These are phyloP conservation scores for Suhomyces bokatorum DNA, from an alignment of 1,139 yeast species.

Conservation along the genomic window DNA sequence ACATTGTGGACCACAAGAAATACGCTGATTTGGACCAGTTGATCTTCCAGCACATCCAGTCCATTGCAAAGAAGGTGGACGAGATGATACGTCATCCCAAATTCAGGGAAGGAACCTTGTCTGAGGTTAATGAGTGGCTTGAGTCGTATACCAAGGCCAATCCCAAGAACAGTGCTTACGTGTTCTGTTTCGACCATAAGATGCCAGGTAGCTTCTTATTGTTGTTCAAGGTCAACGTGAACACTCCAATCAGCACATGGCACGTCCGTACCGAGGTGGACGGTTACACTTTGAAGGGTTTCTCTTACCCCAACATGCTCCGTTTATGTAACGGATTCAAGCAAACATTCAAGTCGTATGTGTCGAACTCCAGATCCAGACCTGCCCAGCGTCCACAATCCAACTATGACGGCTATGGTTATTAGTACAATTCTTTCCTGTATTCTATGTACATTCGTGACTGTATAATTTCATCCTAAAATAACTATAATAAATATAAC, in stretches of 20 bases:
- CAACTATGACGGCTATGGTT: constrained; percentile 34
- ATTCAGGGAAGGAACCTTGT: constrained; percentile 77
- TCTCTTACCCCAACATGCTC: constrained; percentile 82
- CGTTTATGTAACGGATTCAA: constrained; percentile 94
- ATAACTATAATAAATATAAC: constrained; percentile 1
- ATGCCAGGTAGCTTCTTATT: constrained; percentile 90
- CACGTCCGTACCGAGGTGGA: constrained; percentile 85
- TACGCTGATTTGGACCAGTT: constrained; percentile 92
- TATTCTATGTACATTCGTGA: constrained; percentile 6
- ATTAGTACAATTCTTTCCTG: constrained; percentile 16
- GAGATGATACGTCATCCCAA: constrained; percentile 87
- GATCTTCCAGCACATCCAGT: constrained; percentile 83
- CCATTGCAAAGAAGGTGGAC: constrained; percentile 79
- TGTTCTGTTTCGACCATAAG: constrained; percentile 87
- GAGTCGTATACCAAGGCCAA: constrained; percentile 89
- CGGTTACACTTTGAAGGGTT: constrained; percentile 78
- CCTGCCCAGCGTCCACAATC: constrained; percentile 17
- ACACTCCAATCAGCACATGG: constrained; percentile 79
- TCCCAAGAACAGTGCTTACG: constrained; percentile 86
- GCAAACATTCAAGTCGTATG: constrained; percentile 47
- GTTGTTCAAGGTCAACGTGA: constrained; percentile 75
- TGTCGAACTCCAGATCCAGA: constrained; percentile 18
- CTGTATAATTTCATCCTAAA: constrained; percentile 7
- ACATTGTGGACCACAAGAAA: constrained; percentile 65
- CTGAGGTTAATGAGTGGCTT: constrained; percentile 84